Evolutionary conservation across 108 stramenopile species (phyloP).

Genomic region (Cyclostephanos tholiformis): DNA sequence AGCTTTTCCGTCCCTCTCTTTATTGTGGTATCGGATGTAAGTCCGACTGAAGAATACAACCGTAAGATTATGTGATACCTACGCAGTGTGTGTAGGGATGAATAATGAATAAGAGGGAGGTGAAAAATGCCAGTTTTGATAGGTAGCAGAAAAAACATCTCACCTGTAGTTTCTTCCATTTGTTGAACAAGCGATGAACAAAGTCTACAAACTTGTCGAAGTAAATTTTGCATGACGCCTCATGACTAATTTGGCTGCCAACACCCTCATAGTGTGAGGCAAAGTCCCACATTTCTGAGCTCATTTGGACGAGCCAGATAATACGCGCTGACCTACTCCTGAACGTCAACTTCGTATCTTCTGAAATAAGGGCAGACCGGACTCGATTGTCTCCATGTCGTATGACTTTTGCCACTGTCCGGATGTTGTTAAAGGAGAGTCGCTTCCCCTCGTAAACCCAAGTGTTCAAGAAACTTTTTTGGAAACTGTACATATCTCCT

Average conservation of each 20-base stretch:
- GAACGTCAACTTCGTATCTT: constrained; percentile 89
- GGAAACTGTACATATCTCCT: constrained; percentile 84
- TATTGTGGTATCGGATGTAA: constrained; percentile 46
- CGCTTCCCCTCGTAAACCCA: constrained; percentile 90
- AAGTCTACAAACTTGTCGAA: constrained; percentile 87
- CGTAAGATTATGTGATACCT: constrained; percentile 85
- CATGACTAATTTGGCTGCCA: constrained; percentile 47
- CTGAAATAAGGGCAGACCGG: constrained; percentile 78
- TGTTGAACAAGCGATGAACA: constrained; percentile 69
- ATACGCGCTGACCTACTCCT: constrained; percentile 92
- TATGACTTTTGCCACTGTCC: constrained; percentile 75
- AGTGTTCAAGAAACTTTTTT: constrained; percentile 59
- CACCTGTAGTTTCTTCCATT: constrained; percentile 84
- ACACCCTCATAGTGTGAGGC: constrained; percentile 64
- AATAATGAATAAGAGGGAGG: neutral
- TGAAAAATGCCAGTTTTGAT: too few relatives aligned
- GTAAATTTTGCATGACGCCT: constrained; percentile 75
- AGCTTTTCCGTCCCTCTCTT: constrained; percentile 19
- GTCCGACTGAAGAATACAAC: constrained; percentile 95
- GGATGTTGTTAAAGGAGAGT: constrained; percentile 59
- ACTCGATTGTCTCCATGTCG: constrained; percentile 63
- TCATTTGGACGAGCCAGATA: constrained; percentile 97
- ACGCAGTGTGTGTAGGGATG: neutral
- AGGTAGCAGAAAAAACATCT: constrained; percentile 11
- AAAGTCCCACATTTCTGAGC: constrained; percentile 97